phyloP scores from a whole-genome alignment of 768 basidiomycete species.

The Astraeus odoratus region DNA sequence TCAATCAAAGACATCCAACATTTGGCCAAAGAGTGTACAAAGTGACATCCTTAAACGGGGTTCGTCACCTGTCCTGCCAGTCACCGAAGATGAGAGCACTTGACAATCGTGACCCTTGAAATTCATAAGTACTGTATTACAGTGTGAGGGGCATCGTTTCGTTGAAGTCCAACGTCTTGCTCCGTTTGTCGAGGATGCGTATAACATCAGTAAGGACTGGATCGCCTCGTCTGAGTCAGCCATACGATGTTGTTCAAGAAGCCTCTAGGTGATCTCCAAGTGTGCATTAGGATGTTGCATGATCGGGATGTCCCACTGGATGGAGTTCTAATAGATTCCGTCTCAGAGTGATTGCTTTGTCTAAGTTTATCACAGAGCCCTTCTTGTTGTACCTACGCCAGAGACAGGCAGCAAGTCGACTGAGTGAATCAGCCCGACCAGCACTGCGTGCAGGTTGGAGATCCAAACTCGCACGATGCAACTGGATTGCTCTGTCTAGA shows the following conservation, averaged over 20 bases:
- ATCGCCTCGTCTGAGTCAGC: not conserved
- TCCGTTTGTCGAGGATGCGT: too few relatives aligned
- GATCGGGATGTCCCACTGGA: not conserved
- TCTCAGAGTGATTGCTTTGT: not conserved
- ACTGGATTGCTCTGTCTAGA: constrained; percentile 9
- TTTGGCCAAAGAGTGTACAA: too few relatives aligned
- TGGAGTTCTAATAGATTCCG: not conserved
- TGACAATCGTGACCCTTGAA: too few relatives aligned
- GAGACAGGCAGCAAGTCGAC: constrained; percentile 5
- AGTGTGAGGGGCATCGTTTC: too few relatives aligned
- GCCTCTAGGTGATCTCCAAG: not conserved
- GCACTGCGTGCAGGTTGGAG: constrained; percentile 7
- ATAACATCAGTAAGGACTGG: too few relatives aligned
- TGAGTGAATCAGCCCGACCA: not conserved
- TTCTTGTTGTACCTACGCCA: not conserved
- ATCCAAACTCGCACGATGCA: constrained; percentile 4
- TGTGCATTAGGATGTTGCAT: not conserved
- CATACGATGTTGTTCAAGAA: too few relatives aligned
- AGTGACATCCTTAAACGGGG: too few relatives aligned
- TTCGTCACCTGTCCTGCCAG: too few relatives aligned
- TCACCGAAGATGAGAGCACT: too few relatives aligned
- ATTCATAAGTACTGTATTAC: too few relatives aligned
- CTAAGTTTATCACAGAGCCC: not conserved
- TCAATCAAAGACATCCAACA: too few relatives aligned
- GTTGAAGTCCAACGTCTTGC: too few relatives aligned